Evolutionary conservation across 2,329 filamentous ascomycete genomes (phyloP).

Genomic region (Diaporthe sp.): DNA sequence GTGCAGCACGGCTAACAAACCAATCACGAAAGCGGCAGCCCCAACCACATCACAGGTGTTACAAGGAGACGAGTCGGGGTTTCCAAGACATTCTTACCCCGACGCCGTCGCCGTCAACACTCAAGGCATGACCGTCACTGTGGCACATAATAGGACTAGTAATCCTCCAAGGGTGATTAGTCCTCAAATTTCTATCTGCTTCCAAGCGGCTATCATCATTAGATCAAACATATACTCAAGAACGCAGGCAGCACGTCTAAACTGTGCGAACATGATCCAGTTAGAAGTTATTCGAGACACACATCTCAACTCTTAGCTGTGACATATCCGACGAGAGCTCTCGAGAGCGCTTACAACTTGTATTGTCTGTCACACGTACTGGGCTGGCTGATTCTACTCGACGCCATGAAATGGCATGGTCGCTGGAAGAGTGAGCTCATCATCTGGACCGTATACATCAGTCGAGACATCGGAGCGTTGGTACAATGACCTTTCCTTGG

Average conservation of each 20-base stretch:
- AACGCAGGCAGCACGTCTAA: neutral
- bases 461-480: too few species aligned
- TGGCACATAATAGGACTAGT: neutral
- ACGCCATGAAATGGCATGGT: neutral
- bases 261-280: neutral
- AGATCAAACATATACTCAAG: too few species aligned
- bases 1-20: too few species aligned
- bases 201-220: neutral
- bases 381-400: neutral
- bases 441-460: neutral
- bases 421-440: neutral
- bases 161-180: too few species aligned
- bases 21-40: too few species aligned
- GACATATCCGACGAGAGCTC: neutral
- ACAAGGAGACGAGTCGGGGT: neutral
- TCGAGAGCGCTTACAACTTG: neutral
- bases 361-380: neutral
- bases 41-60: too few species aligned
- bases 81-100: neutral
- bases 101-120: neutral
- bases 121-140: neutral
- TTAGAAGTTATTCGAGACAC: neutral
- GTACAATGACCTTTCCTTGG: neutral
- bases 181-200: neutral
- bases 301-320: neutral